phyloP scores from a whole-genome alignment of 495 filamentous ascomycete genomes.

The Penicillium pulvis region DNA sequence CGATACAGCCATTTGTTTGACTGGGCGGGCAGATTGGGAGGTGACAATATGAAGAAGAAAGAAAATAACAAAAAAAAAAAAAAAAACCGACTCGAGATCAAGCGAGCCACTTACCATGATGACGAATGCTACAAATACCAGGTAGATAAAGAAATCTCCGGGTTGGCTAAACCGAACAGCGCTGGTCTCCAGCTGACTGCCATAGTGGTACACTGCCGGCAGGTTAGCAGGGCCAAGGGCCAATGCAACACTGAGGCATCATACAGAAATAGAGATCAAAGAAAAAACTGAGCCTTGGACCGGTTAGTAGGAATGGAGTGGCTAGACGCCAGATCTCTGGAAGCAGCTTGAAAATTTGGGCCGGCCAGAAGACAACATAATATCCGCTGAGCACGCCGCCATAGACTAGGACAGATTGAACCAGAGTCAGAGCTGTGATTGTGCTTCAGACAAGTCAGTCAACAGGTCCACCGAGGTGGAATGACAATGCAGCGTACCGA shows the following conservation, averaged over 20 bases:
- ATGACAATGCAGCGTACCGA: conserved; percentile 49
- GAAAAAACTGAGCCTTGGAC: conserved; percentile 62
- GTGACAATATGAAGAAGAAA: conserved; percentile 37
- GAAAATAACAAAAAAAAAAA: conserved; percentile 12
- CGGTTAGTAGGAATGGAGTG: conserved; percentile 73
- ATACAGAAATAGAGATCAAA: conserved; percentile 84
- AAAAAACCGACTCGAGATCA: conserved; percentile 18
- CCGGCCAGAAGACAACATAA: conserved; percentile 59
- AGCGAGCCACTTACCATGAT: conserved; percentile 61
- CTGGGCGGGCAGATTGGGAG: conserved; percentile 99
- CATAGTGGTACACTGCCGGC: conserved; percentile 63
- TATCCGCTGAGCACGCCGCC: conserved; percentile 56
- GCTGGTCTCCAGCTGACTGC: conserved; percentile 60
- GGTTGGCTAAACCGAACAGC: conserved; percentile 61
- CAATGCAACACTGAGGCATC: conserved; percentile 28
- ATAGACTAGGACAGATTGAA: conserved; percentile 62
- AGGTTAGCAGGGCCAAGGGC: conserved; percentile 29
- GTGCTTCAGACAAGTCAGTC: conserved; percentile 56
- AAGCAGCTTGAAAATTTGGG: conserved; percentile 59
- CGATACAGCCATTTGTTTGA: conserved; percentile 74
- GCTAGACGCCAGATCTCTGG: conserved; percentile 71
- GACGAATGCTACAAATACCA: conserved; percentile 59
- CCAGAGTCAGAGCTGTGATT: conserved; percentile 66
- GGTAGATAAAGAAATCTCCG: conserved; percentile 70
- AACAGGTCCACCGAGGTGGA: conserved; percentile 3